These are phyloP conservation scores for Metarhizium rileyi DNA, from an alignment of 2,329 filamentous ascomycete species.

Conservation along the genomic window DNA sequence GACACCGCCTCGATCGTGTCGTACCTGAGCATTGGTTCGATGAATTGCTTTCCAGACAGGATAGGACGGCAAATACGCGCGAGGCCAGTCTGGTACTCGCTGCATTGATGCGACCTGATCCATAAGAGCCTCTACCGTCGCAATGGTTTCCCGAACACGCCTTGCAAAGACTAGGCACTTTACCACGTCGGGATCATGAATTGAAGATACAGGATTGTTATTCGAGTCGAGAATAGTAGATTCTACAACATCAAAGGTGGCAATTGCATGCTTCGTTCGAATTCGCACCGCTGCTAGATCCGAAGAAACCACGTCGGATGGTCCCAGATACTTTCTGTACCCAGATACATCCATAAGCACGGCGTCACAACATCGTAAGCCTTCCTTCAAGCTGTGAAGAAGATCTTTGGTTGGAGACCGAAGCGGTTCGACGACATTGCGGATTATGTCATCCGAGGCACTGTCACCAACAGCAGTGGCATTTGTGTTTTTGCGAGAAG, in stretches of 20 bases:
- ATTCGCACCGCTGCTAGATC: slow-evolving; percentile 30
- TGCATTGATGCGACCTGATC: slow-evolving; percentile 39
- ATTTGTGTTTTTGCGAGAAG: not conserved
- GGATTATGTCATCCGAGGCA: slow-evolving; percentile 8
- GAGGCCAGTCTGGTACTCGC: slow-evolving; percentile 27
- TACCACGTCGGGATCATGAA: slow-evolving; percentile 38
- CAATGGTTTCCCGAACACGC: slow-evolving; percentile 42
- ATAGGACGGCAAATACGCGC: slow-evolving; percentile 41
- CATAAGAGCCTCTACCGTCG: slow-evolving; percentile 35
- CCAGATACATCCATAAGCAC: slow-evolving; percentile 45
- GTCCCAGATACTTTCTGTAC: slow-evolving; percentile 37
- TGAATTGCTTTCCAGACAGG: slow-evolving; percentile 43
- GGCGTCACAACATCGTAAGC: slow-evolving; percentile 38
- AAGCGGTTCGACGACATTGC: slow-evolving; percentile 22
- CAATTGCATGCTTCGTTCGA: slow-evolving; percentile 32
- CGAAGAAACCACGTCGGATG: slow-evolving; percentile 28
- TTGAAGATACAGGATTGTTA: slow-evolving; percentile 33
- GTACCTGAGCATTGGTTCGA: slow-evolving; percentile 45
- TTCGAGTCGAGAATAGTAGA: slow-evolving; percentile 35
- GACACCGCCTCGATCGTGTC: slow-evolving; percentile 48
- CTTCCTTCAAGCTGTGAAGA: slow-evolving; percentile 34
- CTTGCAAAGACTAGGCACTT: slow-evolving; percentile 46
- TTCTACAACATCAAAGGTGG: slow-evolving; percentile 38
- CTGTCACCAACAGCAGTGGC: not conserved
- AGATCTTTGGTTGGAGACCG: slow-evolving; percentile 36